Conservation (phyloP, 1,284 basidiomycete genomes). For the Cutaneotrichosporon spelunceum region DNA sequence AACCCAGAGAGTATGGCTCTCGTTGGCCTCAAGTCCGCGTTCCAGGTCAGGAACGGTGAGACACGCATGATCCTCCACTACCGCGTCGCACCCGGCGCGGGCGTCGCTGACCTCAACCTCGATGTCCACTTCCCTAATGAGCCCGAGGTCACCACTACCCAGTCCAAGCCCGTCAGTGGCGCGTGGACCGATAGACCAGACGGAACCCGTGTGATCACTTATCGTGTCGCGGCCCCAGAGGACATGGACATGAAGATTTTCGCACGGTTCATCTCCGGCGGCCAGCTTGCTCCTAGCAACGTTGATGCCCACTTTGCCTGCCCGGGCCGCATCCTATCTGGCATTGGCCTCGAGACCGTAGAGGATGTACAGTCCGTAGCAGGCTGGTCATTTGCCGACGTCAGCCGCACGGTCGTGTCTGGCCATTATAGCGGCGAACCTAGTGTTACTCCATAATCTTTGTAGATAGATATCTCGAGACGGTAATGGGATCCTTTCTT, state of each 20-base stretch:
- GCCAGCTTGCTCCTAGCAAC: constrained; percentile 38
- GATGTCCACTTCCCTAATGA: constrained; percentile 47
- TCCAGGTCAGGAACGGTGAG: constrained; percentile 55
- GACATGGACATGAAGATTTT: constrained; percentile 51
- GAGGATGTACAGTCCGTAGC: constrained; percentile 13
- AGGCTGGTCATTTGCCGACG: constrained; percentile 11
- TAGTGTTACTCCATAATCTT: constrained; percentile 13
- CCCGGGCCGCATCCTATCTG: constrained; percentile 48
- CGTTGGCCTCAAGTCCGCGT: constrained; percentile 54
- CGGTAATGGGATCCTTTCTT: neutral
- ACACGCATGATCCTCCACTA: constrained; percentile 57
- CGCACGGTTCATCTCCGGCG: constrained; percentile 50
- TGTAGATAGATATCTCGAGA: neutral
- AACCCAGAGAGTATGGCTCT: constrained; percentile 49
- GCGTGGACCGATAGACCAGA: constrained; percentile 37
- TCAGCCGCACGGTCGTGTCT: constrained; percentile 11
- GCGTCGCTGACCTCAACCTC: constrained; percentile 45
- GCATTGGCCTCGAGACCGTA: constrained; percentile 49
- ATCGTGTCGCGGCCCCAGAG: constrained; percentile 17
- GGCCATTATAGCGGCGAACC: constrained; percentile 21
- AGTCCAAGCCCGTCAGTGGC: constrained; percentile 55
- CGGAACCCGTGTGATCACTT: neutral
- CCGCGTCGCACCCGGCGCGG: constrained; percentile 32
- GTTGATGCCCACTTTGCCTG: constrained; percentile 53
- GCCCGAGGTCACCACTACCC: constrained; percentile 51